phyloP scores from a whole-genome alignment of 2,329 filamentous ascomycete genomes.

The Nannizziopsis barbatae region DNA sequence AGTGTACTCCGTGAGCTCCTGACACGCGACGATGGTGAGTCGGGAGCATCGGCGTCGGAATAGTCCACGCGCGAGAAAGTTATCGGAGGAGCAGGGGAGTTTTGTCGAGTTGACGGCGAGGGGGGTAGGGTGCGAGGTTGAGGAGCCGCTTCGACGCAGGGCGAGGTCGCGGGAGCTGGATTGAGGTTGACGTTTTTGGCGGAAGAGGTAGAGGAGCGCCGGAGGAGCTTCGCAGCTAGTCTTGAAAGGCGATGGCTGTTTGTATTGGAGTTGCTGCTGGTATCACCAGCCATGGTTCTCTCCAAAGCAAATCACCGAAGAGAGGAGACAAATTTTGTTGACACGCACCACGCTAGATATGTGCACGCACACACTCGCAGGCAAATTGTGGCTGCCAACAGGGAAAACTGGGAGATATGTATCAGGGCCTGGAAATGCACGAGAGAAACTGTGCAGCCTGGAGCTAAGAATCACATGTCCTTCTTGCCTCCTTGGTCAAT shows the following conservation, averaged over 20 bases:
- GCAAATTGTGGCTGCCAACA: background rate
- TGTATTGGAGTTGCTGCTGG: slow-evolving; percentile 8
- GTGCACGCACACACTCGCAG: slow-evolving; percentile 1
- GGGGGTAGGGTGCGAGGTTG: background rate
- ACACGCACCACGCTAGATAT: background rate
- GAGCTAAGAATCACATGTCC: background rate
- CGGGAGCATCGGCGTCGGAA: background rate
- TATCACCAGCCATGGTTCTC: slow-evolving; percentile 12
- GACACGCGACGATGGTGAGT: background rate
- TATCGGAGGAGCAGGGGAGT: background rate
- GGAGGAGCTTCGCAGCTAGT: slow-evolving; percentile 29
- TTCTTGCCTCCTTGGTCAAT: too few relatives aligned
- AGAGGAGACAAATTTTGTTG: background rate
- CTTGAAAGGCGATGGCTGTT: slow-evolving; percentile 24
- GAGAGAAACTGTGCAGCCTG: background rate
- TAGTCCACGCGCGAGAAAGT: background rate
- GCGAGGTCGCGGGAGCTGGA: slow-evolving; percentile 12
- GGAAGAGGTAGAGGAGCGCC: slow-evolving; percentile 27
- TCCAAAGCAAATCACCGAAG: background rate
- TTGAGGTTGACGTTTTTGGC: slow-evolving; percentile 10
- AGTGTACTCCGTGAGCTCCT: slow-evolving; percentile 4
- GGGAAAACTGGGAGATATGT: background rate
- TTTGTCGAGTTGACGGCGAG: background rate
- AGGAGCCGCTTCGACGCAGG: slow-evolving; percentile 4
- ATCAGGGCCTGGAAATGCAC: background rate